These are phyloP conservation scores for Solanum ossicruentum DNA, from an alignment of 257 asterid genomes.

Conservation along the genomic window DNA sequence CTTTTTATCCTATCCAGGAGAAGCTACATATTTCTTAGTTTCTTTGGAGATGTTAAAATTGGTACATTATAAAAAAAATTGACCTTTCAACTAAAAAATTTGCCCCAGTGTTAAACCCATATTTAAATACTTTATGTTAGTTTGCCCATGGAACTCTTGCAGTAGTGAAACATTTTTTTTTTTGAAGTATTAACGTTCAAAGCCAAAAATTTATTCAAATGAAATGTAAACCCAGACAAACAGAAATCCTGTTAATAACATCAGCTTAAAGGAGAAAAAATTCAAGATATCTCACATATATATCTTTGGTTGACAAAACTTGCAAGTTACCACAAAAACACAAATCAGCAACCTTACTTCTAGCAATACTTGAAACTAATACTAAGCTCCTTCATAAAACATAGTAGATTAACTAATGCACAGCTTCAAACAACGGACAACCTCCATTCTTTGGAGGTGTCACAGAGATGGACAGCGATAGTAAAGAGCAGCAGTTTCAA, in stretches of 20 bases:
- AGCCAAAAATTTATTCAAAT: neutral
- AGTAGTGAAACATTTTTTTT: neutral
- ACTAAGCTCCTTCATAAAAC: neutral
- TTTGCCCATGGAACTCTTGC: neutral
- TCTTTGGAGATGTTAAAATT: neutral
- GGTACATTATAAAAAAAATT: neutral
- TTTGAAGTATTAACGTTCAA: neutral
- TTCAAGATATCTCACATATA: neutral
- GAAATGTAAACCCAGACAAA: neutral
- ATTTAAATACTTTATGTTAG: neutral
- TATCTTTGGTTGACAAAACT: neutral
- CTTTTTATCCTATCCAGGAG: neutral
- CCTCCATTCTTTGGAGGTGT: neutral
- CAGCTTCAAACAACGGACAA: neutral
- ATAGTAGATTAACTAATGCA: neutral
- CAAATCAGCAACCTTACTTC: neutral
- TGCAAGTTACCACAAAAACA: neutral
- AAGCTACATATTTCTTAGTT: neutral
- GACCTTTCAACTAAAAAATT: neutral
- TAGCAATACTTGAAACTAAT: neutral
- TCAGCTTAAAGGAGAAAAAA: neutral
- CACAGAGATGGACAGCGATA: neutral
- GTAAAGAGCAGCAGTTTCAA: neutral
- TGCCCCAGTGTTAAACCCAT: neutral
- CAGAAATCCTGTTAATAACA: neutral